Percentiles rank a stretch among this genome's conserved stretches.
phyloP scores from a whole-genome alignment of 1,284 basidiomycete genomes.

The Pseudozyma sp. region DNA sequence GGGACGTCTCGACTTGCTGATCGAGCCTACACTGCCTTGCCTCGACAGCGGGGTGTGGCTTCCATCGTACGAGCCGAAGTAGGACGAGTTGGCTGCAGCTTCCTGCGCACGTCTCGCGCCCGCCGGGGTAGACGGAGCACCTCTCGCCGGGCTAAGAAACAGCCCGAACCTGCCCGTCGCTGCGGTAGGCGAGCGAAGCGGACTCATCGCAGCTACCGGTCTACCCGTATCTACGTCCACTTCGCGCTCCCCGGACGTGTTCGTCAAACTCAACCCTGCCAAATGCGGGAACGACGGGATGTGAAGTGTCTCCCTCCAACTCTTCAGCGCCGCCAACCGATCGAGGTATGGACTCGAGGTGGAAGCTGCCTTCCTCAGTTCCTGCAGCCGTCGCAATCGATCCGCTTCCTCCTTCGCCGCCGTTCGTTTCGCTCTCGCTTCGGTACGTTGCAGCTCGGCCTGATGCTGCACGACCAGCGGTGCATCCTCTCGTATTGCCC shows the following conservation, averaged over 20 bases:
- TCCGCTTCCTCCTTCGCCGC: slow-evolving; percentile 28
- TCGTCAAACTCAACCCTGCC: slow-evolving; percentile 11
- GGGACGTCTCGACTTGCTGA: slow-evolving; percentile 9
- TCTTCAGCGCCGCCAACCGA: slow-evolving; percentile 31
- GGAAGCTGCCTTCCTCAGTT: slow-evolving; percentile 15
- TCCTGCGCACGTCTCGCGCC: slow-evolving; percentile 37
- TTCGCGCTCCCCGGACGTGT: not conserved
- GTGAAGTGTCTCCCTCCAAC: slow-evolving; percentile 47
- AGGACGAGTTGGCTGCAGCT: slow-evolving; percentile 13
- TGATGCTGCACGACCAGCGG: slow-evolving; percentile 41
- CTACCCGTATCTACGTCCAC: slow-evolving; percentile 27
- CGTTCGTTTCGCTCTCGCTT: slow-evolving; percentile 15
- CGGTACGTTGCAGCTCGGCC: slow-evolving; percentile 17
- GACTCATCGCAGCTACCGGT: slow-evolving; percentile 20
- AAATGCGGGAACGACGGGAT: slow-evolving; percentile 46
- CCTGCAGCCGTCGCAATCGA: slow-evolving; percentile 13
- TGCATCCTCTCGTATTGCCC: slow-evolving; percentile 52
- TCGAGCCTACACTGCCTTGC: slow-evolving; percentile 17
- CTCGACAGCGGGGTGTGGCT: slow-evolving; percentile 10
- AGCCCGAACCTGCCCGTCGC: slow-evolving; percentile 38
- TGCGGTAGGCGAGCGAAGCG: slow-evolving; percentile 37
- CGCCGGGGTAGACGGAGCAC: slow-evolving; percentile 27
- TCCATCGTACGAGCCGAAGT: slow-evolving; percentile 8
- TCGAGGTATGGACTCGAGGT: slow-evolving; percentile 23
- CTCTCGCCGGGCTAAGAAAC: slow-evolving; percentile 33